Base-by-base conservation (phyloP, 129 eudicot genomes). In the Dittrichia graveolens region DNA sequence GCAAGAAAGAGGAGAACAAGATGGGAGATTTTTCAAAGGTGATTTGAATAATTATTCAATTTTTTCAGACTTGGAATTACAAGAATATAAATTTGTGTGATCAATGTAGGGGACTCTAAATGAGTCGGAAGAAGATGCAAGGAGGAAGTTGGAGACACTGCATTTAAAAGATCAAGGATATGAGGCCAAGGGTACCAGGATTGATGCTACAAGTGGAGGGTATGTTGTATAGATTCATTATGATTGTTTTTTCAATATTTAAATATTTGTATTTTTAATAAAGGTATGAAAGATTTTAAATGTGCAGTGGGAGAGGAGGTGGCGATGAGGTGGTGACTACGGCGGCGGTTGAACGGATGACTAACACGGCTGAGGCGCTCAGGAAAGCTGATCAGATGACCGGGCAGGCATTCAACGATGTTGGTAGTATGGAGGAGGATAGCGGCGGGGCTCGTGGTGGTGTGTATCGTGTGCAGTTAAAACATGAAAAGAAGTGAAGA, bases 1-100 rank as follows among this genome's bases (percentile, higher is more conserved):
- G 98, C 11, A 92, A 83, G 84, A 84, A 82, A 44, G 89, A 88
- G 9, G 90, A 86, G 38, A 46, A 39, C 2, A 84, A 18, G 47
- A 37, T 62, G 35, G 40, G 49, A 1, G 67, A 58, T 8, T 50
- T 34, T 44, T 10, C 53, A 11, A 74, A 74, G 78, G 78, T 24
- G 31, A 24, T 74, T 61, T 24, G 64, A 15, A 42, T 47, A 7
- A 13, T 6, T 5, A 5, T 42, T 44, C 6, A 4, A 12, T 34
- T 3, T 35, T 9, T 14, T 43, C 1, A 0, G 8, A 5, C 2
- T 68, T 48, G 4, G 34, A 0, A n/a, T n/a, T n/a, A 19, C n/a
- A 1, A 2, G 44, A 7, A 16, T 3, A 5, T 8, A n/a, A 5
- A n/a, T 12, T 49, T 49, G 40, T 42, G 1, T n/a, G 3, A 10